Base-by-base conservation (phyloP, 352 stramenopile species). In the Globisporangium nunn region DNA sequence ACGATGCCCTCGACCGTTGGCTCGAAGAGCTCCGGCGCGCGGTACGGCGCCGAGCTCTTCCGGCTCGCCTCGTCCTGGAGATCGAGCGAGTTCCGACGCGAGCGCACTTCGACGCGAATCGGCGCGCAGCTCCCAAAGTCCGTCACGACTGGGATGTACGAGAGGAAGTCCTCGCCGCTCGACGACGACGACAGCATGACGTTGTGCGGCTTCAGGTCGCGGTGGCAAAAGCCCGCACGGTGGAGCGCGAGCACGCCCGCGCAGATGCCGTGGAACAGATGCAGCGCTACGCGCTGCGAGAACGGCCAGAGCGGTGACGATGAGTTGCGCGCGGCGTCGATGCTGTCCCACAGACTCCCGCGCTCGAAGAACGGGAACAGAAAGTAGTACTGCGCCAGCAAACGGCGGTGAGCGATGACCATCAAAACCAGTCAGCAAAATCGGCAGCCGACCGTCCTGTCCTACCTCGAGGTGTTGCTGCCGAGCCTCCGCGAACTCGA, bases 151-250 rank as follows among this genome's bases (percentile, higher is more conserved):
- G 87, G 83, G 47, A 88, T 85, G 37, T 81, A 88, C 12, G 81
- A 68, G n/a, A 91, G 63, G 6, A 81, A 81, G 51, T 89, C 77
- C 50, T 85, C 78, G 47, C 72, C 78, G 56, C 63, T 71, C 0
- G 76, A 77, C 28, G 74, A 80, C 30, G 78, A 87, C 30, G 75
- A 85, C 12, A 96, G 60, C 54, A 96, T 56, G 1, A 96, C 66
- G 43, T 94, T 94, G 57, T 95, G 85, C 12, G 83, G 83, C 65
- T 92, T 94, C 33, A 96, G 73, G 56, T 94, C 85, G 17, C 85
- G 74, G 55, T 96, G 87, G 50, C 81, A 92, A 56, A 91, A 95
- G 2, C 85, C 87, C 0, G 72, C 81, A 10, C 75, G 76, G 41
- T 96, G 87, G 14, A 96, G 33, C 12, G 85, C 80, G 17, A 85